phyloP scores from a whole-genome alignment of 2,329 filamentous ascomycete species.

The Colletotrichum eleusines region DNA sequence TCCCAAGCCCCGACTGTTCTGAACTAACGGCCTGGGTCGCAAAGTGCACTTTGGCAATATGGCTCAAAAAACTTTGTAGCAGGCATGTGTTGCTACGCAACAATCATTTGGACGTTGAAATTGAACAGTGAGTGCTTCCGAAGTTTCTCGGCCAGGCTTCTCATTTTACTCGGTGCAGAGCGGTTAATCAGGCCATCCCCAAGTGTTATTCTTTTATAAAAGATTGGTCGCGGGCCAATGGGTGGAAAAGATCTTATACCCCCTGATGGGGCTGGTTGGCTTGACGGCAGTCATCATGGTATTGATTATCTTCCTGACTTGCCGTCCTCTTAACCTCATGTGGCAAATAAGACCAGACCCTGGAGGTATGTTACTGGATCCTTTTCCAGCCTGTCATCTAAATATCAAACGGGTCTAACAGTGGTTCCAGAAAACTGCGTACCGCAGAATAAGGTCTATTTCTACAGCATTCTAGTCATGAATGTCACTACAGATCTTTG shows the following conservation, averaged over 20 bases:
- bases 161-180: background rate
- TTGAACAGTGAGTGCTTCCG: slow-evolving; percentile 47
- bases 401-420: background rate
- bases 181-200: no score
- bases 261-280: slow-evolving; percentile 49
- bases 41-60: slow-evolving; percentile 44
- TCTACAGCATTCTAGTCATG: slow-evolving; percentile 50
- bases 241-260: slow-evolving; percentile 52
- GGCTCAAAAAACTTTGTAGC: slow-evolving; percentile 53
- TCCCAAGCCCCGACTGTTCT: background rate
- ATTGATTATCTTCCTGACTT: slow-evolving; percentile 47
- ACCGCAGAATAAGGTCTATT: slow-evolving; percentile 50
- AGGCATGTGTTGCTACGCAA: slow-evolving; percentile 49
- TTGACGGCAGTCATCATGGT: slow-evolving; percentile 46
- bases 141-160: no score
- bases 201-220: slow-evolving; percentile 54
- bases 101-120: slow-evolving; percentile 55
- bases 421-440: slow-evolving; percentile 44
- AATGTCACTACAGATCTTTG: slow-evolving; percentile 52
- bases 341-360: slow-evolving; percentile 55
- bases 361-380: slow-evolving; percentile 47
- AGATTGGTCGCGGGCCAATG: slow-evolving; percentile 52
- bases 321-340: slow-evolving; percentile 50
- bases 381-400: background rate
- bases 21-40: background rate